Evolutionary conservation across 257 asterid genomes (phyloP), one percentile per base, ranked within the genome.

Genomic region (Solanum bulbocastanum): DNA sequence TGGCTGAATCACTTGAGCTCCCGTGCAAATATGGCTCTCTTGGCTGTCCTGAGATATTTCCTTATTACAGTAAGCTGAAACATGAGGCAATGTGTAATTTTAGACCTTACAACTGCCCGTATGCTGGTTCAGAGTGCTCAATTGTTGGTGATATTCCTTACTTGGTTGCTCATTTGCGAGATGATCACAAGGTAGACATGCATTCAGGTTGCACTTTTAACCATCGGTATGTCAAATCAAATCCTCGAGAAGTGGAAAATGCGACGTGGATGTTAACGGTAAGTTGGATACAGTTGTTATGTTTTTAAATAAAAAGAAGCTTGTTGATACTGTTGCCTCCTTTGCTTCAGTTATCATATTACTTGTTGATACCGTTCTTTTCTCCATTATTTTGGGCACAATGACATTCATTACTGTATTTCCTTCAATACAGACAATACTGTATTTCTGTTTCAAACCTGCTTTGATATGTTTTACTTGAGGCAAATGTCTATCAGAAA

Each of bases 191-290:
- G 89, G 94, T 93, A 44, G 95, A 93, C 72, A 93, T 93, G 94
- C 95, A 93, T 86, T 92, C 94, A 8, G 95, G 94, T 22, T 93
- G 93, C 91, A 91, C 94, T 6, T 93, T 93, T 68, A 93, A 92
- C 46, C 95, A 93, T 88, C 93, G 95, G 39, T 93, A 93, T 27
- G 95, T 92, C 32, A 93, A 93, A 87, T 91, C 95, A 18, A 93
- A 93, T 86, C 94, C 95, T 13, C 89, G 93, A 40, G 93, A 91
- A 32, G 93, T 93, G 15, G 95, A 93, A 86, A 93, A 93, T 33
- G 95, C 94, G 58, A 92, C 94, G 4, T 93, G 95, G 95, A 93
- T 91, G 95, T 91, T 93, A 69, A 93, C 94, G 39, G 94, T 93
- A 83, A 87, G 94, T 88, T 62, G 81, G 58, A 75, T 75, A 20